Evolutionary conservation across 768 basidiomycete genomes (phyloP).

Genomic region (Suillus americanus): DNA sequence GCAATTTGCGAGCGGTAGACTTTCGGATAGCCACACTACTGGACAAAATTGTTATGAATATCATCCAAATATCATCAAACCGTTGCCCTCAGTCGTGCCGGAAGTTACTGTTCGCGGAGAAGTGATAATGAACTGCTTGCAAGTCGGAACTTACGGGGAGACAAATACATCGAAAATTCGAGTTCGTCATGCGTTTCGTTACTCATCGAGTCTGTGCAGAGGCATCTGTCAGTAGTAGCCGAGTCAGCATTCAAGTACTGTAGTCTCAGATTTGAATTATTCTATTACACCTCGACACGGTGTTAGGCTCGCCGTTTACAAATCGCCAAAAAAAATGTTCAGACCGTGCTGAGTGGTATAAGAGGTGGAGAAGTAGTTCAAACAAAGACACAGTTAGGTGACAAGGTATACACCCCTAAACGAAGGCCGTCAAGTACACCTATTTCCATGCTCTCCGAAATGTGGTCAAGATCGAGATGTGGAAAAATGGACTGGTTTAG

Average conservation of each 20-base stretch:
- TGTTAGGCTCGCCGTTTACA: background rate
- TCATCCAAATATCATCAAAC: background rate
- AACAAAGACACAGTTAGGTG: constrained; percentile 11
- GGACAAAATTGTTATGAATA: background rate
- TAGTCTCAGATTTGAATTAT: background rate
- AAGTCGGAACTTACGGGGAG: background rate
- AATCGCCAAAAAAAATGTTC: background rate
- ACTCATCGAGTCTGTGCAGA: background rate
- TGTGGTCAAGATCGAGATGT: constrained; percentile 40
- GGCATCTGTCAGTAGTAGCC: background rate
- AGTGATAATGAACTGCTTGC: background rate
- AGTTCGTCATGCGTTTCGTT: background rate
- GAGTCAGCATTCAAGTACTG: background rate
- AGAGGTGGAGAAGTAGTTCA: too few species aligned
- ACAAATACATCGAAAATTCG: background rate
- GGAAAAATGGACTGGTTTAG: constrained; percentile 29
- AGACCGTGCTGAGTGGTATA: background rate
- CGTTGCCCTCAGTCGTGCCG: background rate
- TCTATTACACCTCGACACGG: background rate
- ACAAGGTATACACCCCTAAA: constrained; percentile 33
- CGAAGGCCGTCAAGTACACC: constrained; percentile 31
- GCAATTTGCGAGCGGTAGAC: background rate
- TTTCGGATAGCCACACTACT: background rate
- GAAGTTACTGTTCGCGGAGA: background rate
- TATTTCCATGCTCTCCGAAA: constrained; percentile 28